Percentiles rank a stretch among this genome's conserved stretches.
Evolutionary conservation across 1,284 basidiomycete species (phyloP).

Genomic region (Pseudozyma tsukubaensis): DNA sequence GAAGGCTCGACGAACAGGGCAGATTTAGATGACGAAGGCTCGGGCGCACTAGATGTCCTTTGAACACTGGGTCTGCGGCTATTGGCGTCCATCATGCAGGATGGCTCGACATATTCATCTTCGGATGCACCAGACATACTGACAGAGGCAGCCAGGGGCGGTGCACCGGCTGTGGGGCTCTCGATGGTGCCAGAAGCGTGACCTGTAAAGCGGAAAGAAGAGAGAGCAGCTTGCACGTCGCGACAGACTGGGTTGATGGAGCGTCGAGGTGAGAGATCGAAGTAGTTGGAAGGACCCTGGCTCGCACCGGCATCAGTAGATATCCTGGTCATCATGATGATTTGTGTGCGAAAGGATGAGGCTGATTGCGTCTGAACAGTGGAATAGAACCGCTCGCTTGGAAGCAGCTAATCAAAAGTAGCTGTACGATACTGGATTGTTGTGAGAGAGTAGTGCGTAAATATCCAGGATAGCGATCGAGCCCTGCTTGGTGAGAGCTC

Average conservation of each 20-base stretch:
- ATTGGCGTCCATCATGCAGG: slow-evolving; percentile 11
- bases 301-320: slow-evolving; percentile 16
- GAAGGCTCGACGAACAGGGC: slow-evolving; percentile 29
- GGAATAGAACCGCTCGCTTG: not conserved
- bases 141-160: not conserved
- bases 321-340: slow-evolving; percentile 30
- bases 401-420: not conserved
- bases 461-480: too few relatives aligned
- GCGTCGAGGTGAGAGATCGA: slow-evolving; percentile 20
- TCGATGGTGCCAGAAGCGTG: slow-evolving; percentile 12
- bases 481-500: too few relatives aligned
- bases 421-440: too few relatives aligned
- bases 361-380: not conserved
- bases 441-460: too few relatives aligned
- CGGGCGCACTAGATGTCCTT: slow-evolving; percentile 41
- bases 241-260: slow-evolving; percentile 25
- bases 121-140: slow-evolving; percentile 2
- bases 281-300: slow-evolving; percentile 17
- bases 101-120: slow-evolving; percentile 36
- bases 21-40: slow-evolving; percentile 24
- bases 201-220: slow-evolving; percentile 37
- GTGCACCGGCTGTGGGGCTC: slow-evolving; percentile 8
- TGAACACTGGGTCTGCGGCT: slow-evolving; percentile 46
- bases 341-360: not conserved
- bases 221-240: slow-evolving; percentile 33